phyloP scores from a whole-genome alignment of 768 basidiomycete genomes.

The Hypholoma fasciculare region DNA sequence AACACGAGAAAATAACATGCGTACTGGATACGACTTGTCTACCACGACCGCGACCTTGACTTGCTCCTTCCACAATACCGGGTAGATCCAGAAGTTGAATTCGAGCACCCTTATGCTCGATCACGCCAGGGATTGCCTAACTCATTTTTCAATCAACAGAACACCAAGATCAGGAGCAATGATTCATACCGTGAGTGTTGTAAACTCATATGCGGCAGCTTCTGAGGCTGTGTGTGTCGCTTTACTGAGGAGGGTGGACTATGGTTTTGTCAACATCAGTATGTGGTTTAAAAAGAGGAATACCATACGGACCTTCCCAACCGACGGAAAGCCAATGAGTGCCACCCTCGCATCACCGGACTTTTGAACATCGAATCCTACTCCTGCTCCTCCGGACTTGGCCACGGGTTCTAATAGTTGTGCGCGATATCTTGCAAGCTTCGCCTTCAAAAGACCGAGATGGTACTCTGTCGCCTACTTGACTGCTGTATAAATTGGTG shows the following conservation, averaged over 20 bases:
- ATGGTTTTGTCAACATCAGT: neutral
- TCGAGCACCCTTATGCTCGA: constrained; percentile 89
- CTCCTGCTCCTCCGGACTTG: constrained; percentile 79
- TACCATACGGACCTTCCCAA: constrained; percentile 65
- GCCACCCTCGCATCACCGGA: constrained; percentile 89
- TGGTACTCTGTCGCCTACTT: constrained; percentile 91
- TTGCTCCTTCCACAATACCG: constrained; percentile 93
- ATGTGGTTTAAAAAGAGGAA: neutral
- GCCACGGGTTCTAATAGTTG: constrained; percentile 90
- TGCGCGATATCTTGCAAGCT: constrained; percentile 90
- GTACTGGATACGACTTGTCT: constrained; percentile 93
- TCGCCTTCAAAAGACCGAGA: constrained; percentile 91
- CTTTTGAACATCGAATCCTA: constrained; percentile 85
- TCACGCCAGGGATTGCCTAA: constrained; percentile 94
- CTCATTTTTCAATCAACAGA: constrained; percentile 11
- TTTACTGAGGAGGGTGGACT: constrained; percentile 92
- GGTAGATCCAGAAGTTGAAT: constrained; percentile 96
- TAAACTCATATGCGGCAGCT: constrained; percentile 94
- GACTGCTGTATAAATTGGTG: constrained; percentile 13
- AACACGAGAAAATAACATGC: constrained; percentile 15
- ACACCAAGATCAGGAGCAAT: neutral
- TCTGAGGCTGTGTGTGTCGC: constrained; percentile 89
- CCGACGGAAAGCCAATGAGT: constrained; percentile 94
- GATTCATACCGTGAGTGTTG: constrained; percentile 73
- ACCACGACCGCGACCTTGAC: constrained; percentile 88